Conservation (phyloP, 192 early-diverging fungal species). For the Backusella morwellensis region DNA sequence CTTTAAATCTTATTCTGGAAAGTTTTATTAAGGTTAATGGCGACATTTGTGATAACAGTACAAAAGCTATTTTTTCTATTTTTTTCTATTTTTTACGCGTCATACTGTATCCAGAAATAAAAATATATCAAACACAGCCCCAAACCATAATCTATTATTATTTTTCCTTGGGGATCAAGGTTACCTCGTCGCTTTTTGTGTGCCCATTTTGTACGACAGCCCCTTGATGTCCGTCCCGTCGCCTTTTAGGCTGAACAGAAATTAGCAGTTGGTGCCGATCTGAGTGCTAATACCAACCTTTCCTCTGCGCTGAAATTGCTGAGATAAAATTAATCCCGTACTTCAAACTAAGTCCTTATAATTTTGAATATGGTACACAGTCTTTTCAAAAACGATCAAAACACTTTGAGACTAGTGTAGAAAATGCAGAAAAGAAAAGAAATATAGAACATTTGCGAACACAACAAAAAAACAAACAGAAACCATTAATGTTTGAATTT, state of each 20-base stretch:
- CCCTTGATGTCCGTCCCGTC: background rate
- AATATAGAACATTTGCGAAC: background rate
- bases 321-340: background rate
- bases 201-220: background rate
- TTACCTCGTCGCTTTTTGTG: background rate
- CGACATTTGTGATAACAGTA: background rate
- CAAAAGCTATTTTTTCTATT: background rate
- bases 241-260: conserved; percentile 1
- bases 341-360: background rate
- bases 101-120: background rate
- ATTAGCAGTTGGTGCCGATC: background rate
- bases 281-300: background rate
- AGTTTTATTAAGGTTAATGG: background rate
- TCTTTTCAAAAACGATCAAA: background rate
- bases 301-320: background rate
- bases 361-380: background rate
- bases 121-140: background rate
- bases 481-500: too few species aligned
- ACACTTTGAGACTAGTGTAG: background rate
- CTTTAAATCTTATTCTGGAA: background rate
- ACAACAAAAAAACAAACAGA: background rate
- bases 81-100: too few species aligned
- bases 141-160: conserved; percentile 4
- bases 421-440: background rate
- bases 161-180: background rate